A percentile compares a stretch with the other conserved stretches of the same genome.
Evolutionary conservation across 2,329 filamentous ascomycete species (phyloP).

Genomic region (Trichothecium sympodiale): DNA sequence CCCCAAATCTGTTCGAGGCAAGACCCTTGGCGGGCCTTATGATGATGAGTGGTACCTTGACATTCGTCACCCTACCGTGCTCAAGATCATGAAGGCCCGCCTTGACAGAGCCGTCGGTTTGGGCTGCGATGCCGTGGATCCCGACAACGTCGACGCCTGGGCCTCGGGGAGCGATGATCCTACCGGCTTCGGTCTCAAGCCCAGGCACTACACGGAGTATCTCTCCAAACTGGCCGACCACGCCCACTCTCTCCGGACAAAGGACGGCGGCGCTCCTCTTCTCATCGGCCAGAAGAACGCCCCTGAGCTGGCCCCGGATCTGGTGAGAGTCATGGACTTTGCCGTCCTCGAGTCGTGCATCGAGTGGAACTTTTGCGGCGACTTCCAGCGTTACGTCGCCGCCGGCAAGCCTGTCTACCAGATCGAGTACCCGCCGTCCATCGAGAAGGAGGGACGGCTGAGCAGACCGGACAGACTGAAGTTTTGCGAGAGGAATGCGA

Average conservation of each 20-base stretch:
- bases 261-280: constrained; percentile 11
- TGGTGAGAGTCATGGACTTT: constrained; percentile 18
- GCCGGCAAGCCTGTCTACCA: constrained; percentile 20
- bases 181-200: constrained; percentile 16
- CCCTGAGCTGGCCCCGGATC: constrained; percentile 12
- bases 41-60: constrained; percentile 19
- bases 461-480: constrained; percentile 13
- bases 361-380: constrained; percentile 16
- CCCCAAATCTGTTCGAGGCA: constrained; percentile 12
- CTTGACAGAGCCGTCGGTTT: constrained; percentile 14
- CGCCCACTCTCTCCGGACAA: constrained; percentile 16
- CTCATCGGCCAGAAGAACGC: constrained; percentile 24
- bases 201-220: constrained; percentile 17
- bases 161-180: constrained; percentile 13
- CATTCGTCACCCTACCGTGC: constrained; percentile 13
- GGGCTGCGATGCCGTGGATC: constrained; percentile 22
- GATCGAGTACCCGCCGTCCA: constrained; percentile 21
- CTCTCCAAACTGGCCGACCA: constrained; percentile 16
- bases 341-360: constrained; percentile 24
- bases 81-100: constrained; percentile 18
- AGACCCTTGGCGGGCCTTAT: constrained; percentile 11
- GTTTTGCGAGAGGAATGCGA: constrained; percentile 13
- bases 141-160: constrained; percentile 22
- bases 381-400: constrained; percentile 17
- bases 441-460: constrained; percentile 11